phyloP scores from a whole-genome alignment of 225 moss, liverwort and hornwort genomes.

The Thuidium tamariscinum region DNA sequence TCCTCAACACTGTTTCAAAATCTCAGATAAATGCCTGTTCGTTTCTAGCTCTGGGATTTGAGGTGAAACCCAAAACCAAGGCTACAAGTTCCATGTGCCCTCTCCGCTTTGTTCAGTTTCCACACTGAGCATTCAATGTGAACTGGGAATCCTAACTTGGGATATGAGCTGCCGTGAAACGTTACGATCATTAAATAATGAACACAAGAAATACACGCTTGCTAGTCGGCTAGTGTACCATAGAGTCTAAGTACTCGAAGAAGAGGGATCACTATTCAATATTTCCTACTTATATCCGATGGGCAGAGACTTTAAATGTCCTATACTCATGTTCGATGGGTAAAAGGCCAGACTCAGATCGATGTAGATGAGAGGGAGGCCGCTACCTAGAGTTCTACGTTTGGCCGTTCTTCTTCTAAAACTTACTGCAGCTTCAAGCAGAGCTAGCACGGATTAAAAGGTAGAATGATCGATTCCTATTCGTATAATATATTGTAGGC shows the following conservation, averaged over 20 bases:
- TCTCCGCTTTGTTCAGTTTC: not conserved
- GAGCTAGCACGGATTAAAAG: not conserved
- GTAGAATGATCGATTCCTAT: not conserved
- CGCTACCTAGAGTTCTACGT: not conserved
- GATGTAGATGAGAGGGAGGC: not conserved
- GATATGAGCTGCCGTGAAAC: not conserved
- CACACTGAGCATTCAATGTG: not conserved
- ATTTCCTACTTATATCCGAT: not conserved
- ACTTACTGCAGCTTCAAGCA: not conserved
- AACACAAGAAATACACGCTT: not conserved
- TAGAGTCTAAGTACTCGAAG: not conserved
- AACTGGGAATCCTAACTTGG: not conserved
- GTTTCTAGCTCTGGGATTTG: not conserved
- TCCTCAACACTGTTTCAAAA: not conserved
- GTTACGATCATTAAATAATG: not conserved
- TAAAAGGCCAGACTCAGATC: not conserved
- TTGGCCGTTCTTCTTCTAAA: too few species aligned
- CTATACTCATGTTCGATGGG: not conserved
- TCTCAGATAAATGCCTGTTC: not conserved
- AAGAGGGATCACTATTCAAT: not conserved
- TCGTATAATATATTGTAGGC: too few species aligned
- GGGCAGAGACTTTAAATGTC: not conserved
- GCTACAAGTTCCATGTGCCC: not conserved
- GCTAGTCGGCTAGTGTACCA: not conserved
- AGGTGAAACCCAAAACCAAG: not conserved